Base-by-base conservation (phyloP, 345 rosid species). In the Physaria fendleri region DNA sequence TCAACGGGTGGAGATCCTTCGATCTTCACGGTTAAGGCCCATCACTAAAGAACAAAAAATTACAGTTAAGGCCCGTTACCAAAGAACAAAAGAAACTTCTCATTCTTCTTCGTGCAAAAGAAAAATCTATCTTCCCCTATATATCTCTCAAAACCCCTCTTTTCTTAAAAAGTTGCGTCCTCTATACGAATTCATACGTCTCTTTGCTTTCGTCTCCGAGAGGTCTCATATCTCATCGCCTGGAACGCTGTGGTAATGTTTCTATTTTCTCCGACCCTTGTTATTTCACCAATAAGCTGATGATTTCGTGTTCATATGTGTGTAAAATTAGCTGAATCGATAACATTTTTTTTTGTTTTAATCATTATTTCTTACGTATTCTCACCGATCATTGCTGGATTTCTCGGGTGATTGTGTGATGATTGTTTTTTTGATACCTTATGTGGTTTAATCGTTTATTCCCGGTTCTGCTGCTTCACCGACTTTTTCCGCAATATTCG, bases 191-290 rank as follows among this genome's bases (percentile, higher is more conserved):
- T 40, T 16, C 57, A 14, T 69, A 28, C 55, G 21, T 35, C 27
- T 68, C 66, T 67, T 58, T 40, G 66, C 28, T 51, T 67, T 39
- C 47, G 15, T 46, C 56, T 27, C 61, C 37, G 56, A 44, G 54
- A 56, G 34, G 4, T 68, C 28, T 29, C 38, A 20, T 30, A n/a
- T n/a, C n/a, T 4, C 33, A 28, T 52, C 73, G 30, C 47, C 44
- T n/a, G 21, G 12, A 35, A 28, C 56, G 63, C 41, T 30, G 6
- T 44, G 74, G 74, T 69, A 69, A 46, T 32, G 38, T 55, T 53
- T 43, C 45, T 54, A n/a, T 2, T 12, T 68, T 61, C 51, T 45
- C 73, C 44, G 56, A 61, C 46, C 68, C 10, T 69, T 21, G 5
- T 42, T 50, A 12, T 18, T 32, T 18, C 15, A 15, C n/a, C 28